phyloP scores from a whole-genome alignment of 2,329 filamentous ascomycete species.

The Pyrenophora seminiperda region DNA sequence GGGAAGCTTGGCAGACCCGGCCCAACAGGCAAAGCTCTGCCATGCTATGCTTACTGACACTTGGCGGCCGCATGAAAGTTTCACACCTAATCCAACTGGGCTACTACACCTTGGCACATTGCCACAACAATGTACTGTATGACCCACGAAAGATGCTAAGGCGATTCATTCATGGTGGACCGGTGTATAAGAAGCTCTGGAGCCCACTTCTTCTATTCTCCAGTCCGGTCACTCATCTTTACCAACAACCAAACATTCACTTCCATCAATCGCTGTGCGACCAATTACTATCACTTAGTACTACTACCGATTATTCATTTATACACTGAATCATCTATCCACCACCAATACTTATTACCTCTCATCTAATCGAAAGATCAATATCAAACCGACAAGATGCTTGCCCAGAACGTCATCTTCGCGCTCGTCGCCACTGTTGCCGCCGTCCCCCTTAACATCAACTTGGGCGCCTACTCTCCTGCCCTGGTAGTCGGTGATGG shows the following conservation, averaged over 20 bases:
- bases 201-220: slow-evolving; percentile 37
- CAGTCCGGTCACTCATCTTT: slow-evolving; percentile 48
- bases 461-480: slow-evolving; percentile 58
- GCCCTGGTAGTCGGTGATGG: slow-evolving; percentile 61
- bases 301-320: slow-evolving; percentile 2
- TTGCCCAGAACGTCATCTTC: slow-evolving; percentile 46
- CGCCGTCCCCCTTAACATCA: slow-evolving; percentile 58
- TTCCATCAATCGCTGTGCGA: slow-evolving; percentile 45
- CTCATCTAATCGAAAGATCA: slow-evolving; percentile 25
- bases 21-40: slow-evolving; percentile 22
- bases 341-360: slow-evolving; percentile 7
- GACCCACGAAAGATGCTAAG: slow-evolving; percentile 7
- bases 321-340: slow-evolving; percentile 20
- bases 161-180: slow-evolving; percentile 12
- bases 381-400: slow-evolving; percentile 40
- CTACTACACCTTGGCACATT: slow-evolving; percentile 40
- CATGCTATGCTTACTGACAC: slow-evolving; percentile 33
- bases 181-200: slow-evolving; percentile 35
- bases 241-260: slow-evolving; percentile 33
- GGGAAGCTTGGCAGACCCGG: slow-evolving; percentile 33
- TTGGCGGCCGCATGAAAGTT: slow-evolving; percentile 50
- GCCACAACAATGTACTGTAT: slow-evolving; percentile 17
- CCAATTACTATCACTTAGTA: slow-evolving; percentile 25
- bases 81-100: slow-evolving; percentile 43
- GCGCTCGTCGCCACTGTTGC: slow-evolving; percentile 44